Evolutionary conservation across 225 moss, liverwort and hornwort species (phyloP).

Genomic region (Ulota crispa): DNA sequence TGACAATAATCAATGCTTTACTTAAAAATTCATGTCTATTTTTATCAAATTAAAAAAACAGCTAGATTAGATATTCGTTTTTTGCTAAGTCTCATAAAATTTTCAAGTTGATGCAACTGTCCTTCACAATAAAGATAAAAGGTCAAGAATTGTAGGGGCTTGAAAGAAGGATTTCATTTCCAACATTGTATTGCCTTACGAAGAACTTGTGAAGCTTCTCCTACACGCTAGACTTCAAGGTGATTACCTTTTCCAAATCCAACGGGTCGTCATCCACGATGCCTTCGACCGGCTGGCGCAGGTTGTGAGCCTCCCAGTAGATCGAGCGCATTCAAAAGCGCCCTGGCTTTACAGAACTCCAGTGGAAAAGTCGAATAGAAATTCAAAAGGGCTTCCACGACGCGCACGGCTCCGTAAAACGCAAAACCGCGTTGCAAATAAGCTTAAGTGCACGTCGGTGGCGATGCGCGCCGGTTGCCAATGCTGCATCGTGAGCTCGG

Average conservation of each 20-base stretch:
- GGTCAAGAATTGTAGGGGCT: neutral
- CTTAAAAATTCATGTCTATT: too few species aligned
- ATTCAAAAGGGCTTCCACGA: constrained; percentile 38
- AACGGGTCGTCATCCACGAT: constrained; percentile 59
- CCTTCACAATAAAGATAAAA: neutral
- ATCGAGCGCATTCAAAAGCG: constrained; percentile 65
- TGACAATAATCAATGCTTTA: too few species aligned
- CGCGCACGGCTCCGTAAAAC: constrained; percentile 45
- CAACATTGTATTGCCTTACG: constrained; percentile 58
- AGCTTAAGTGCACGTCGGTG: constrained; percentile 27
- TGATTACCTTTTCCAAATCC: constrained; percentile 51
- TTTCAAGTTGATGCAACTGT: too few species aligned
- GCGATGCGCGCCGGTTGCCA: constrained; percentile 53
- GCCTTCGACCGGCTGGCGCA: constrained; percentile 58
- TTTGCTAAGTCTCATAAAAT: too few species aligned
- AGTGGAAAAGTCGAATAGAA: constrained; percentile 44
- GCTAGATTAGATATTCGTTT: too few species aligned
- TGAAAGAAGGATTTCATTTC: constrained; percentile 7
- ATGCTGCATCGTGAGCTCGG: constrained; percentile 59
- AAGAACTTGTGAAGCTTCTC: constrained; percentile 67
- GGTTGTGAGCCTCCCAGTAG: constrained; percentile 56
- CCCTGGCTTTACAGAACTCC: constrained; percentile 38
- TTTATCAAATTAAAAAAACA: too few species aligned
- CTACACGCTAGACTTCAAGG: constrained; percentile 55
- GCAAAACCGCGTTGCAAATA: constrained; percentile 56